Evolutionary conservation across 345 rosid genomes (phyloP).

Genomic region (Pistacia vera): DNA sequence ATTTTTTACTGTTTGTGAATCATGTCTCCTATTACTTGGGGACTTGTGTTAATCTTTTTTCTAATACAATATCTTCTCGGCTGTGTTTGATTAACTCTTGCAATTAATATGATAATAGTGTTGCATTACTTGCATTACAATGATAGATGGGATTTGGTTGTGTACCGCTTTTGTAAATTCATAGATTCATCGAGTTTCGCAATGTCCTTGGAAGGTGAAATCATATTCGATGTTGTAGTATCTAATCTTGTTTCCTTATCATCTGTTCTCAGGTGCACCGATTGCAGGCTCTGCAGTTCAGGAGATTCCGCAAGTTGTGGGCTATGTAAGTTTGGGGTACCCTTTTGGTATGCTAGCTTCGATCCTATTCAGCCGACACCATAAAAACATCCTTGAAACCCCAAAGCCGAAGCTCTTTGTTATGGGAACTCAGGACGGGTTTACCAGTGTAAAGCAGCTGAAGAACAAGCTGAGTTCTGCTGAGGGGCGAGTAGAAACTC

Average conservation of each 20-base stretch:
- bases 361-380: constrained; percentile 82
- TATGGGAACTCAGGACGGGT: constrained; percentile 95
- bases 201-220: neutral
- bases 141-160: neutral
- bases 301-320: constrained; percentile 70
- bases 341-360: constrained; percentile 89
- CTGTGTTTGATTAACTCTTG: neutral
- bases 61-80: neutral
- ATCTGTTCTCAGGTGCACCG: constrained; percentile 71
- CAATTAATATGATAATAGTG: neutral
- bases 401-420: constrained; percentile 86
- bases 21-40: neutral
- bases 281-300: constrained; percentile 94
- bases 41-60: neutral
- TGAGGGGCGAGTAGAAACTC: constrained; percentile 62
- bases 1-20: neutral
- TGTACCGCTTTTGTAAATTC: neutral
- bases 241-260: neutral
- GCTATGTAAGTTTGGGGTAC: constrained; percentile 84
- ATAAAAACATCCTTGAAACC: constrained; percentile 72
- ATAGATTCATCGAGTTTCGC: neutral
- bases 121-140: neutral
- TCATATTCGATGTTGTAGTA: neutral
- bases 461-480: constrained; percentile 76
- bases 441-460: constrained; percentile 87